Base-by-base conservation (phyloP, 148 eudicot genomes). In the Rheum nobile region DNA sequence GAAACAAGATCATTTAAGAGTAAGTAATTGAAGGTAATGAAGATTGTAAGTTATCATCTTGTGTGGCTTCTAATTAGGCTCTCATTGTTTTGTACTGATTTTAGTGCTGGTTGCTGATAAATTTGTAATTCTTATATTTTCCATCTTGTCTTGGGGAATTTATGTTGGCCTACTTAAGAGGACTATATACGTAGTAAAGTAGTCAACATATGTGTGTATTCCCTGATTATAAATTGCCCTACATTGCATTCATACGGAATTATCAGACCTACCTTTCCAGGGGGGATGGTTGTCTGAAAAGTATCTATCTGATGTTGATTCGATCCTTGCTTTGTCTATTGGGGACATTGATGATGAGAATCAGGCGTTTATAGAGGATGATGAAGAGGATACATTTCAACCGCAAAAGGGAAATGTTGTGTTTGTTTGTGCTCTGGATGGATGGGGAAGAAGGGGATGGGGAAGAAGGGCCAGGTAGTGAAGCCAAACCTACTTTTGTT, bases 1-100 rank as follows among this genome's bases (percentile, higher is more conserved):
- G 99, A 70, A 95, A 95, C 75, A 95, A 92, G 82, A 95, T 92
- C 39, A 86, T 95, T 61, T 95, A 76, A 88, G 82, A 69, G 14
- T 28, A 32, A 31, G 8, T 8, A 26, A 22, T 14, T 68, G 24
- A 31, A 67, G 71, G 71, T 67, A 35, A 31, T 21, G 19, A 24
- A 24, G 34, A 2, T 57, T 22, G 2, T 54, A 17, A 7, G 22
- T n/a, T 50, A 7, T 5, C 55, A 50, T 50, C 22, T 4, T 50
- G 19, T 50, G 21, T 16, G 16, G 16, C 13, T 43, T 43, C 46
- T 43, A 43, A 14, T 12, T 12, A 43, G 8, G 41, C 8, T 38
- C 46, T 43, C 46, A 1, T 8, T 12, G 10, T 41, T 1, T 41
- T 41, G n/a, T 4, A 12, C 19, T 16, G 50, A 46, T 46, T 13